Percentiles rank a stretch among this genome's conserved stretches.
Evolutionary conservation across 139 green algal genomes (phyloP).

Genomic region (Limnomonas spitsbergensis): DNA sequence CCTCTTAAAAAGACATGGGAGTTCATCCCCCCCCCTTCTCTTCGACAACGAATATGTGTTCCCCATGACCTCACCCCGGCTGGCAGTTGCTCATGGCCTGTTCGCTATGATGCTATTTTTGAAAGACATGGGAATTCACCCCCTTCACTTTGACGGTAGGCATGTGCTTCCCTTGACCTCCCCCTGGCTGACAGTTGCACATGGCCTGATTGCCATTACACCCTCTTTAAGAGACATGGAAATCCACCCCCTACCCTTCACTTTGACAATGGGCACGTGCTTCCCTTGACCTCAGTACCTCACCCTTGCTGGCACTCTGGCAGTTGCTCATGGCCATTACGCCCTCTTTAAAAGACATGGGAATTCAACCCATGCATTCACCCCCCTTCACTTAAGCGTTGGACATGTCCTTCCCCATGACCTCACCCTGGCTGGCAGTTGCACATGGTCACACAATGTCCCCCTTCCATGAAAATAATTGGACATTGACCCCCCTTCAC

Average conservation of each 20-base stretch:
- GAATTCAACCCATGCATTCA: too few species aligned
- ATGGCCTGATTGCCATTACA: conserved; percentile 58
- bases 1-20: too few species aligned
- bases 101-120: conserved; percentile 52
- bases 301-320: too few species aligned
- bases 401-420: too few species aligned
- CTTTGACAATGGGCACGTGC: conserved; percentile 88
- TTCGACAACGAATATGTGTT: too few species aligned
- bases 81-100: conserved; percentile 60
- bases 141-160: conserved; percentile 88
- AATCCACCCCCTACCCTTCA: conserved; percentile 75
- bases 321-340: too few species aligned
- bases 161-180: too few species aligned
- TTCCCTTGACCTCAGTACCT: too few species aligned
- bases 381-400: background rate
- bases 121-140: conserved; percentile 68
- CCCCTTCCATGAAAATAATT: conserved; percentile 59
- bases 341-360: too few species aligned
- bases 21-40: too few species aligned
- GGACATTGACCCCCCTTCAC: conserved; percentile 76
- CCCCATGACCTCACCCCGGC: conserved; percentile 7
- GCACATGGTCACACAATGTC: conserved; percentile 56
- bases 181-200: conserved; percentile 44
- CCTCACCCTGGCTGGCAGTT: conserved; percentile 44
- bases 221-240: conserved; percentile 65